phyloP scores from a whole-genome alignment of 2,329 filamentous ascomycete genomes.

The Ascochyta koolunga region DNA sequence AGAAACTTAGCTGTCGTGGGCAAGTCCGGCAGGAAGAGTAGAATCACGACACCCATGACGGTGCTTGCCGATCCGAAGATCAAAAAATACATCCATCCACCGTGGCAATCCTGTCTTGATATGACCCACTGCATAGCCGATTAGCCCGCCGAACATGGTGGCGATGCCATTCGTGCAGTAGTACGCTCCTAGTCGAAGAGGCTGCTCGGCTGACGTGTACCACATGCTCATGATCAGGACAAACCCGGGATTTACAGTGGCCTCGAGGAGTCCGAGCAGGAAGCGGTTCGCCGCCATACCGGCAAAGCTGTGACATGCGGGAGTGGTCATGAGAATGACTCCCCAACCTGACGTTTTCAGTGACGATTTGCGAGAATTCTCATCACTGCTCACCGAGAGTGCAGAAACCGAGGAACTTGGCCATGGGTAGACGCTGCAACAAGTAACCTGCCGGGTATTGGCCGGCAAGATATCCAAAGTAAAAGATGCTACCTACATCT shows the following conservation, averaged over 20 bases:
- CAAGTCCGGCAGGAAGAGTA: slow-evolving; percentile 61
- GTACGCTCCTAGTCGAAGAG: slow-evolving; percentile 54
- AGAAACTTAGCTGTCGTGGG: slow-evolving; percentile 34
- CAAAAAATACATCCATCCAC: slow-evolving; percentile 60
- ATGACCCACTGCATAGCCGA: slow-evolving; percentile 66
- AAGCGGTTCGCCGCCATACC: slow-evolving; percentile 52
- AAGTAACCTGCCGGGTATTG: slow-evolving; percentile 54
- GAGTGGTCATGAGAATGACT: slow-evolving; percentile 50
- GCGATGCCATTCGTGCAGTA: slow-evolving; percentile 59
- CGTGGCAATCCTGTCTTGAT: slow-evolving; percentile 48
- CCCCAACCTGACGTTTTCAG: slow-evolving; percentile 42
- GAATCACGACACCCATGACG: slow-evolving; percentile 49
- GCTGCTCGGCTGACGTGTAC: slow-evolving; percentile 68
- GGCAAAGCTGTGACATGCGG: slow-evolving; percentile 49
- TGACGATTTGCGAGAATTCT: too few relatives aligned
- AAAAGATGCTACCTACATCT: slow-evolving; percentile 52
- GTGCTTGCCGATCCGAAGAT: slow-evolving; percentile 55
- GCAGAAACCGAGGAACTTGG: slow-evolving; percentile 52
- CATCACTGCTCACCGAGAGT: slow-evolving; percentile 40
- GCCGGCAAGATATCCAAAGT: slow-evolving; percentile 56
- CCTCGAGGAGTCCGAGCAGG: slow-evolving; percentile 61
- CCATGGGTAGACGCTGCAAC: slow-evolving; percentile 55
- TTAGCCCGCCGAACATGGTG: slow-evolving; percentile 63
- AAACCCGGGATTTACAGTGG: slow-evolving; percentile 56
- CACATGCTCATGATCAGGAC: slow-evolving; percentile 71